Evolutionary conservation across 2,329 filamentous ascomycete species (phyloP).

Genomic region (Emergomyces africanus): DNA sequence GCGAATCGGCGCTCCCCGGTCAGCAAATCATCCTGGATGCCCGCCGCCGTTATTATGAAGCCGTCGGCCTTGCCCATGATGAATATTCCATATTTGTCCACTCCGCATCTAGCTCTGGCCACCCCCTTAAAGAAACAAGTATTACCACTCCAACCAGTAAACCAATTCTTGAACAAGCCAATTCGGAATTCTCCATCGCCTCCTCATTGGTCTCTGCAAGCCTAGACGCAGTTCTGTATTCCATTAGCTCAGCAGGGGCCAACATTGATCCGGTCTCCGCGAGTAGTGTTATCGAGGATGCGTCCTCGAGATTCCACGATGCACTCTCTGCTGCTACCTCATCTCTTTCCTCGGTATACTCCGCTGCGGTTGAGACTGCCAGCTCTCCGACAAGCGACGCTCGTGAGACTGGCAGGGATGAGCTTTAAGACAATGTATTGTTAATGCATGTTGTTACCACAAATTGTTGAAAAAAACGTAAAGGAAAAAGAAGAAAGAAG

Average conservation of each 20-base stretch:
- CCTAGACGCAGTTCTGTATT: conserved; percentile 27
- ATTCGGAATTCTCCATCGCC: conserved; percentile 24
- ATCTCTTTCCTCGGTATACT: conserved; percentile 28
- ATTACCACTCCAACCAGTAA: conserved; percentile 17
- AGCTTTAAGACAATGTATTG: background rate
- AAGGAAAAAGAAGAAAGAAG: background rate
- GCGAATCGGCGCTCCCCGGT: conserved; percentile 40
- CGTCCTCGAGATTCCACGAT: conserved; percentile 32
- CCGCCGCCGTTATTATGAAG: conserved; percentile 62
- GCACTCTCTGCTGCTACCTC: conserved; percentile 34
- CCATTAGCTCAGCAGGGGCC: conserved; percentile 27
- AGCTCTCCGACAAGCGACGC: conserved; percentile 3
- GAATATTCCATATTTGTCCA: conserved; percentile 64
- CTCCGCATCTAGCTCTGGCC: conserved; percentile 49
- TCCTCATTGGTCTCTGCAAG: conserved; percentile 28
- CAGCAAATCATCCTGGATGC: conserved; percentile 46
- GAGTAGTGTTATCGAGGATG: conserved; percentile 29
- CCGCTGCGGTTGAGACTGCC: conserved; percentile 20
- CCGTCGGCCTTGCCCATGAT: conserved; percentile 63
- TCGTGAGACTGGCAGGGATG: background rate
- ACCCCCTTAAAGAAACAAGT: conserved; percentile 12
- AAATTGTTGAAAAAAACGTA: background rate
- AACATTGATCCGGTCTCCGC: conserved; percentile 23
- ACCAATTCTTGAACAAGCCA: conserved; percentile 21
- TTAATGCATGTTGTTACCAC: background rate